phyloP scores from a whole-genome alignment of 2,329 filamentous ascomycete species.

The Aspergillus neoniger region DNA sequence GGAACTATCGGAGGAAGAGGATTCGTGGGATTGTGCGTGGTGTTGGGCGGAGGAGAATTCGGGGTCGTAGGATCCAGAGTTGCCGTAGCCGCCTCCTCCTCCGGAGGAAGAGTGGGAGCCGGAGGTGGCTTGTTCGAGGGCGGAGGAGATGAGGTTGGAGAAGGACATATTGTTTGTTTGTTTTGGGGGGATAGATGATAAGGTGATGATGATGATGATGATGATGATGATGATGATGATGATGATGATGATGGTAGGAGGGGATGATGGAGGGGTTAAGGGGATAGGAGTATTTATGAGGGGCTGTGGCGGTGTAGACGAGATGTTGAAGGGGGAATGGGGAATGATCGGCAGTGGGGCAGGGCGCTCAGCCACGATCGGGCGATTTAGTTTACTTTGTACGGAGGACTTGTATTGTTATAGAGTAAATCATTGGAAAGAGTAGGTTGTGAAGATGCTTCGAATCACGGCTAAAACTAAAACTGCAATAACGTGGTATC shows the following conservation, averaged over 20 bases:
- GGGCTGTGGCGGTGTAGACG: slow-evolving; percentile 16
- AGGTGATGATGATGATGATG: too few relatives aligned
- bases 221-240: not conserved
- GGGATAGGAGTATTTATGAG: slow-evolving; percentile 9
- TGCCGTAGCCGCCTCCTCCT: not conserved
- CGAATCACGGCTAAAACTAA: not conserved
- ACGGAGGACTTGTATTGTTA: not conserved
- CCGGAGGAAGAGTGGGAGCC: not conserved
- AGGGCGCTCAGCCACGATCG: not conserved
- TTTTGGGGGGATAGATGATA: too few relatives aligned
- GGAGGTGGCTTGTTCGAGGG: slow-evolving; percentile 16
- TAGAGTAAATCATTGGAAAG: too few relatives aligned
- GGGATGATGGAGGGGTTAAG: not conserved
- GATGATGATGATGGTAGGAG: too few relatives aligned
- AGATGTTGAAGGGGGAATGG: too few relatives aligned
- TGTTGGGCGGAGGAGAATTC: slow-evolving; percentile 57
- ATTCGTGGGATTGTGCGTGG: slow-evolving; percentile 58
- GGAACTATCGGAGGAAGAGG: slow-evolving; percentile 48
- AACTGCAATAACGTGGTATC: not conserved
- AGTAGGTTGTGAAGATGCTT: too few relatives aligned
- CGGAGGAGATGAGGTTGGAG: slow-evolving; percentile 20
- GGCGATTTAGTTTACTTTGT: not conserved
- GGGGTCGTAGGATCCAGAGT: slow-evolving; percentile 24
- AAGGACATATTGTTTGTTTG: too few relatives aligned
- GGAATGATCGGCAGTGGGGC: not conserved